Percentiles rank a stretch among this genome's conserved stretches.
Evolutionary conservation across 1,284 basidiomycete genomes (phyloP).

Genomic region (Volvariella surrecta): DNA sequence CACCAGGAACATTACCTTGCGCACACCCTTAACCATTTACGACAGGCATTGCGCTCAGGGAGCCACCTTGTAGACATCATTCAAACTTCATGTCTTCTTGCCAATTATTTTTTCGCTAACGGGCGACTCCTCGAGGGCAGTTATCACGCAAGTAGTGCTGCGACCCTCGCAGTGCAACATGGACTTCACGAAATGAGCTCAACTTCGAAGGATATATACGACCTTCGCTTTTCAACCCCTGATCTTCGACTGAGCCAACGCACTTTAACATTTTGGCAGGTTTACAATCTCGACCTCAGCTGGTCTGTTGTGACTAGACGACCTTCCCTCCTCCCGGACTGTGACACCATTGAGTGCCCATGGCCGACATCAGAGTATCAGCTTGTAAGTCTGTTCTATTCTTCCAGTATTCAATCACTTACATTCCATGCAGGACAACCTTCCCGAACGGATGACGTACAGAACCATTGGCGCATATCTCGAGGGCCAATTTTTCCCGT

Average conservation of each 20-base stretch:
- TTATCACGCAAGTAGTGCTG: constrained; percentile 62
- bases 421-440: constrained; percentile 38
- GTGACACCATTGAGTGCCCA: constrained; percentile 48
- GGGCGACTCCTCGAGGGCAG: constrained; percentile 66
- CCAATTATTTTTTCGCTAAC: constrained; percentile 65
- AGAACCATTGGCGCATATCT: constrained; percentile 57
- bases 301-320: constrained; percentile 57
- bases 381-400: constrained; percentile 28
- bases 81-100: constrained; percentile 63
- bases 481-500: constrained; percentile 42
- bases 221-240: constrained; percentile 47
- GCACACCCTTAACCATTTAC: constrained; percentile 48
- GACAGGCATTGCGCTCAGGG: constrained; percentile 46
- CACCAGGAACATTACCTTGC: constrained; percentile 63
- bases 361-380: constrained; percentile 62
- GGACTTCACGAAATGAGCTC: constrained; percentile 48
- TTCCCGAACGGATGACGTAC: constrained; percentile 38
- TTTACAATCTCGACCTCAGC: constrained; percentile 57
- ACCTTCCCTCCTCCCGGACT: constrained; percentile 45
- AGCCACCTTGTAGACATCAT: constrained; percentile 58
- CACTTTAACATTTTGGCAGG: constrained; percentile 63
- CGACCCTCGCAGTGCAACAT: constrained; percentile 56
- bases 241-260: constrained; percentile 52
- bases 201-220: constrained; percentile 30
- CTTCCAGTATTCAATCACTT: too few relatives aligned